Percentiles rank a stretch among this genome's conserved stretches.
These are phyloP conservation scores for Leccinum pachyderme DNA, from an alignment of 1,284 basidiomycete species.

Conservation along the genomic window DNA sequence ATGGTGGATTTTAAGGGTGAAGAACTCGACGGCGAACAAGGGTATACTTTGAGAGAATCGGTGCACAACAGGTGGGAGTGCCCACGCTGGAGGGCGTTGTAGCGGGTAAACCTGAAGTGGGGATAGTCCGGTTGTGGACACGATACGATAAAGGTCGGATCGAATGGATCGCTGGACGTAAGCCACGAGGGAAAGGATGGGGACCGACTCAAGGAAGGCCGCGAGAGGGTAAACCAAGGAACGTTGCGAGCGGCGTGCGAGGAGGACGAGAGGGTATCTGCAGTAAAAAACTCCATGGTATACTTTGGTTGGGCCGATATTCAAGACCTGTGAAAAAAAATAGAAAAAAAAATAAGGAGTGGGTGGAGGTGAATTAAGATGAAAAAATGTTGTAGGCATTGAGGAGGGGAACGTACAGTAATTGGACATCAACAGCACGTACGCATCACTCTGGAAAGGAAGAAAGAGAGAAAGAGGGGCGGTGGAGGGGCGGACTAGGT, in stretches of 20 bases:
- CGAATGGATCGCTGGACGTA: constrained; percentile 19
- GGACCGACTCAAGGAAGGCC: constrained; percentile 18
- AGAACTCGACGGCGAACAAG: constrained; percentile 40
- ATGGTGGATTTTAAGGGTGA: constrained; percentile 37
- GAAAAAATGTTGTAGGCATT: neutral
- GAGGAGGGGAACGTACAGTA: constrained; percentile 13
- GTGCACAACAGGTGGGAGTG: constrained; percentile 15
- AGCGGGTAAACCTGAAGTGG: constrained; percentile 16
- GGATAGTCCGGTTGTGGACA: constrained; percentile 12
- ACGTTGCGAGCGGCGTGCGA: constrained; percentile 4
- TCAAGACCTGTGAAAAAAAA: constrained; percentile 29
- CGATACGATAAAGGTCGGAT: constrained; percentile 23
- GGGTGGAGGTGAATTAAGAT: neutral
- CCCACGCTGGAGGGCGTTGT: constrained; percentile 13
- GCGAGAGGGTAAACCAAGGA: constrained; percentile 12
- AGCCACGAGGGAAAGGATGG: constrained; percentile 20
- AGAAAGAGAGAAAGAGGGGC: constrained; percentile 10
- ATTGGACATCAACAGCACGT: constrained; percentile 25
- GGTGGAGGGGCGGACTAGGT: constrained; percentile 7
- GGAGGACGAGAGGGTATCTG: constrained; percentile 30
- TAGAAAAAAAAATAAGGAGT: neutral
- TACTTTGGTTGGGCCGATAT: constrained; percentile 31
- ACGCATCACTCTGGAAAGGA: constrained; percentile 20
- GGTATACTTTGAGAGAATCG: constrained; percentile 29
- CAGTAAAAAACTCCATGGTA: constrained; percentile 32